A percentile compares a stretch with the other conserved stretches of the same genome.
Evolutionary conservation across 768 basidiomycete species (phyloP).

Genomic region (Neoboletus magnificus): DNA sequence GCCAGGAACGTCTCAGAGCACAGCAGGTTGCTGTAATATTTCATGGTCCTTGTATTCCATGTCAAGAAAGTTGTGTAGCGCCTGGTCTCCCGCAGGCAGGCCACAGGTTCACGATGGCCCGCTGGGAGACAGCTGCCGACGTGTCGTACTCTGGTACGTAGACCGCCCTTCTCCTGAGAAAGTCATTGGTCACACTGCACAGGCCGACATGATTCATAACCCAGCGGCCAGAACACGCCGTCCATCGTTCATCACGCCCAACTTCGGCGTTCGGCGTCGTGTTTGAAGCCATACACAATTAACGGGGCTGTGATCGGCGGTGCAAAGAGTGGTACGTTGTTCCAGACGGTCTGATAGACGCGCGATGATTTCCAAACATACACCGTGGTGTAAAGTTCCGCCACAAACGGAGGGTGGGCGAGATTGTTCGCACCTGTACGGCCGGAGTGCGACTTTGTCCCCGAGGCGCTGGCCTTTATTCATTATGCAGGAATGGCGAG

Average conservation of each 20-base stretch:
- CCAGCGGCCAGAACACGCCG: constrained; percentile 1
- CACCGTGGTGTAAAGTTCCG: constrained; percentile 14
- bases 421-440: not conserved
- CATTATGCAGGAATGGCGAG: constrained; percentile 24
- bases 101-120: not conserved
- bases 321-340: constrained; percentile 9
- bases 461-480: constrained; percentile 24
- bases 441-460: constrained; percentile 12
- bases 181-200: not conserved
- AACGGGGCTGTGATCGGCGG: constrained; percentile 18
- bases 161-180: not conserved
- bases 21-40: constrained; percentile 3
- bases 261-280: not conserved
- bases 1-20: not conserved
- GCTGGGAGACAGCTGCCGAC: not conserved
- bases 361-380: not conserved
- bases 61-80: not conserved
- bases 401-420: constrained; percentile 13
- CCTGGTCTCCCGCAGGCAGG: not conserved
- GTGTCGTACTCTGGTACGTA: not conserved
- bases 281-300: not conserved
- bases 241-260: not conserved
- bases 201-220: not conserved
- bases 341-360: constrained; percentile 11
- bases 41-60: not conserved